Evolutionary conservation across 2,329 filamentous ascomycete species (phyloP), one percentile per base, ranked within the genome.

Genomic region (Talaromyces sp.): DNA sequence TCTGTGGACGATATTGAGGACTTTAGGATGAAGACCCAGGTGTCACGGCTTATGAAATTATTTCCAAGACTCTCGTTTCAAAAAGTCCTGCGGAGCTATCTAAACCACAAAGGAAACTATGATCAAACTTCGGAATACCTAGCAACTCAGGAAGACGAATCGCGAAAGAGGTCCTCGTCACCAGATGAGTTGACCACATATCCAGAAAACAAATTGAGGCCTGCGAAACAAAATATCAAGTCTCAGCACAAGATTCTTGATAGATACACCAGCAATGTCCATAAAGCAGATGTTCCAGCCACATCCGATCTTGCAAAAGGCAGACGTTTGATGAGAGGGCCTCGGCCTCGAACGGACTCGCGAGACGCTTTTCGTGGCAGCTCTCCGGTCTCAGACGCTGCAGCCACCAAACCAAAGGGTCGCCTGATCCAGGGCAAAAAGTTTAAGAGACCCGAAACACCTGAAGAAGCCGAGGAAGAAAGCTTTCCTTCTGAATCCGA

Each of bases 81-180:
- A 30, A 71, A 75, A 27, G 81, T 83, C 50, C 72, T 82, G 52
- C 74, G 83, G 61, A 82, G 83, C 5, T 72, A 90, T 30, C 59
- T 80, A 1, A 67, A 69, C 16, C 80, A 79, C 58, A 80, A 78
- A 23, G 83, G 84, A 1, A 81, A 85, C 63, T 82, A 80, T 61
- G 80, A 85, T 27, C 81, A 85, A 67, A 83, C 88, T 1, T 74
- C 83, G 62, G 75, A 78, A 2, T 73, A 77, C 57, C 68, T 87
- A 44, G 75, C 75, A 2, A 70, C 71, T n/a, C 66, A 72, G 14
- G 73, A 78, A 27, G 77, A 79, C 42, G 67, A 68, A 18, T 68
- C 61, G 5, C 50, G 27, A n/a, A 28, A 23, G 50, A 28, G 50
- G 18, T 36, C 30, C 27, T 59, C 56, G 14, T 62, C 61, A 12